A percentile compares a stretch with the other conserved stretches of the same genome.
Evolutionary conservation across 495 filamentous ascomycete species (phyloP).

Genomic region (Penicillium argentinense): DNA sequence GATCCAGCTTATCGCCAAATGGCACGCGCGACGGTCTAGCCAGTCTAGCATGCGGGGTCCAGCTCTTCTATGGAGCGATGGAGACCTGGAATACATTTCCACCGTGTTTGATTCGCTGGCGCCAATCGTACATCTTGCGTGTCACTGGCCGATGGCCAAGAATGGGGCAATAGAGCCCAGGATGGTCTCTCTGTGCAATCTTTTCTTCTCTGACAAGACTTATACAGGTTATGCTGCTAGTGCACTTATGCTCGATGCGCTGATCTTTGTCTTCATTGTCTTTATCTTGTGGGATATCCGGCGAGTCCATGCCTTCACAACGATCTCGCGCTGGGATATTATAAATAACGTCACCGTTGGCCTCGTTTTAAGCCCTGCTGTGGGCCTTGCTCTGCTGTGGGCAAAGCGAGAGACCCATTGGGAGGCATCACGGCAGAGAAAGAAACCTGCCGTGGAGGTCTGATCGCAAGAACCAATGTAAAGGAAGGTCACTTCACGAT

Average conservation of each 20-base stretch:
- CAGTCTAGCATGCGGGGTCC: not conserved
- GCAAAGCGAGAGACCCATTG: slow-evolving; percentile 2
- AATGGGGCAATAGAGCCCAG: not conserved
- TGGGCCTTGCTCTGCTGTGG: not conserved
- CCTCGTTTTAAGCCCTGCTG: not conserved
- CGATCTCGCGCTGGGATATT: not conserved
- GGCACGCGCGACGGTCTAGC: not conserved
- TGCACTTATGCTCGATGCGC: not conserved
- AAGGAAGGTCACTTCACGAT: not conserved
- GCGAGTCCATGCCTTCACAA: slow-evolving; percentile 2
- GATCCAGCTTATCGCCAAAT: not conserved
- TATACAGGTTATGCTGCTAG: not conserved
- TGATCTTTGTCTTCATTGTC: not conserved
- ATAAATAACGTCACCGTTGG: not conserved
- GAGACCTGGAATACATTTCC: not conserved
- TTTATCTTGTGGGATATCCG: slow-evolving; percentile 10
- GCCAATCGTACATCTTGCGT: not conserved
- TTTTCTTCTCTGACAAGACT: not conserved
- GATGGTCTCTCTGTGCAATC: not conserved
- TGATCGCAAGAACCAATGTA: not conserved
- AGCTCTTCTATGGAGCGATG: not conserved
- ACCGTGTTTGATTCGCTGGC: not conserved
- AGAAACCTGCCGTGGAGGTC: not conserved
- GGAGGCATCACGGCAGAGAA: not conserved
- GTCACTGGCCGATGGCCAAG: too few relatives aligned